Evolutionary conservation across 345 rosid species (phyloP).

Genomic region (Murraya paniculata): DNA sequence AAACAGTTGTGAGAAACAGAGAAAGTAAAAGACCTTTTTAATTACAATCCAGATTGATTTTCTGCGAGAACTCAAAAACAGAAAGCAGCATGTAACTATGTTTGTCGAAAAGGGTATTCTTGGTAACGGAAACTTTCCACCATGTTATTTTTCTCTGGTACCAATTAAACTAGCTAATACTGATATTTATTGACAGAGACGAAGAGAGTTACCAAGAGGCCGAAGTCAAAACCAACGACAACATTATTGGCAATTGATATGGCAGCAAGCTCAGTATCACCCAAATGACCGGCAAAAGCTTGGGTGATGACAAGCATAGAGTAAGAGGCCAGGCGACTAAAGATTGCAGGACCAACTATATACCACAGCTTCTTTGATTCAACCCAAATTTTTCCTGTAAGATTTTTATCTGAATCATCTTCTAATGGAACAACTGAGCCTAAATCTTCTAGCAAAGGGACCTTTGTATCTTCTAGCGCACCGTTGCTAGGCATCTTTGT

Average conservation of each 20-base stretch:
- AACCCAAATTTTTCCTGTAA: slow-evolving; percentile 45
- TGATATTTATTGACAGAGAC: neutral
- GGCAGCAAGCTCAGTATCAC: slow-evolving; percentile 91
- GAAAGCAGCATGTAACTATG: neutral
- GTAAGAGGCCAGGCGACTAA: slow-evolving; percentile 66
- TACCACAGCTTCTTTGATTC: slow-evolving; percentile 91
- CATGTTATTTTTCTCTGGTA: neutral
- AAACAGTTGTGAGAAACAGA: neutral
- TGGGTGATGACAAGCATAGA: slow-evolving; percentile 90
- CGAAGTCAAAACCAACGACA: slow-evolving; percentile 70
- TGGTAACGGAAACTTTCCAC: neutral
- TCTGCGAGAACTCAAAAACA: neutral
- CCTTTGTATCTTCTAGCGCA: slow-evolving; percentile 29
- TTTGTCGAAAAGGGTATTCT: no score
- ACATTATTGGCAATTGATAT: slow-evolving; percentile 74
- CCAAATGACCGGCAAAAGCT: slow-evolving; percentile 94
- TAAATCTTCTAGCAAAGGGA: slow-evolving; percentile 27
- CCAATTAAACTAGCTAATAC: neutral
- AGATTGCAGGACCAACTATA: slow-evolving; percentile 83
- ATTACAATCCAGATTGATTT: neutral
- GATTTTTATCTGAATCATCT: slow-evolving; percentile 4
- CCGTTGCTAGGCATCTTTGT: slow-evolving; percentile 15
- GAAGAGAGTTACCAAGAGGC: slow-evolving; percentile 60
- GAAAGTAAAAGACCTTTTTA: neutral
- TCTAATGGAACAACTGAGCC: neutral